phyloP scores from a whole-genome alignment of 75 land plant genomes.

The Pinus tabuliformis region DNA sequence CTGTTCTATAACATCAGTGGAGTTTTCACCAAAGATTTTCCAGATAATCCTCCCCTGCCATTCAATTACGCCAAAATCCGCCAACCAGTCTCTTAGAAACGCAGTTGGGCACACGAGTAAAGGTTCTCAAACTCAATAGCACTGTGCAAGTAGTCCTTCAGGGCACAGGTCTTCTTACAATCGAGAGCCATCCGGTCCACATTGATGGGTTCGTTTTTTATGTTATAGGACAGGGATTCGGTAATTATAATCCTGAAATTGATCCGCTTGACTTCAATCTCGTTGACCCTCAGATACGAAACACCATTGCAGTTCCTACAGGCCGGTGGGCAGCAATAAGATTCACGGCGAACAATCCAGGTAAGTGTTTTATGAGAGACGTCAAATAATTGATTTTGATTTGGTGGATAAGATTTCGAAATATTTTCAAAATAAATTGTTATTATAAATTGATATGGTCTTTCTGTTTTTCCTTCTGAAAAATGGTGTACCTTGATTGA shows the following conservation, averaged over 20 bases:
- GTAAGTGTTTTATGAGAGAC: too few relatives aligned
- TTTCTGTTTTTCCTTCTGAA: too few relatives aligned
- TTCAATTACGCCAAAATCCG: background rate
- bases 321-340: constrained; percentile 1
- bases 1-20: background rate
- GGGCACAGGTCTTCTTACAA: background rate
- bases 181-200: background rate
- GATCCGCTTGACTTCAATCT: background rate
- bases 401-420: too few relatives aligned
- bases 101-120: background rate
- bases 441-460: too few relatives aligned
- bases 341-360: background rate
- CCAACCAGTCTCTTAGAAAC: background rate
- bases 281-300: background rate
- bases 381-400: too few relatives aligned
- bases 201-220: background rate
- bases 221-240: constrained; percentile 2
- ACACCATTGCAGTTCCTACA: background rate
- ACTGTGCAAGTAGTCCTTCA: background rate
- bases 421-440: too few relatives aligned
- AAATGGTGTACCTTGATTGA: too few relatives aligned
- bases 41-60: background rate
- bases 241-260: background rate
- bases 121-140: background rate
- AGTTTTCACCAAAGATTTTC: background rate